phyloP scores from a whole-genome alignment of 2,329 filamentous ascomycete species.

The Gremmenia infestans region DNA sequence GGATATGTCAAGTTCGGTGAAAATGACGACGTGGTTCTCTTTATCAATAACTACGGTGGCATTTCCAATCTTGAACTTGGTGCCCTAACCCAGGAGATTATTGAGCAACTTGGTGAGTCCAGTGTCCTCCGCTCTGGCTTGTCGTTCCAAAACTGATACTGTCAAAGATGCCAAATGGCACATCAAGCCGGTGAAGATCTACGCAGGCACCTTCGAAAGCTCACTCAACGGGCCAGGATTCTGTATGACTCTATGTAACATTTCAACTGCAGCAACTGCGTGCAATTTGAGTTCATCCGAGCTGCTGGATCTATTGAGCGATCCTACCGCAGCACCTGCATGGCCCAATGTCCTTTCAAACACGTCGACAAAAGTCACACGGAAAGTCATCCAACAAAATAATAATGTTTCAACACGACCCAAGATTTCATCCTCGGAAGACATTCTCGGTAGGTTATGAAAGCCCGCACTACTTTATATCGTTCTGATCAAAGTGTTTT shows the following conservation, averaged over 20 bases:
- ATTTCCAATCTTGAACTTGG: conserved; percentile 54
- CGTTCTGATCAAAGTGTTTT: too few species aligned
- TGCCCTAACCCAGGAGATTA: conserved; percentile 41
- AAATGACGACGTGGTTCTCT: conserved; percentile 43
- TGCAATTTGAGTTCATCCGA: conserved; percentile 28
- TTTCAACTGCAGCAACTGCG: conserved; percentile 34
- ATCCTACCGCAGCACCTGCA: conserved; percentile 42
- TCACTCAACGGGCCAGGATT: conserved; percentile 52
- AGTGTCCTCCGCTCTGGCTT: not conserved
- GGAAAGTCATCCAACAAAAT: conserved; percentile 7
- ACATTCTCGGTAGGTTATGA: conserved; percentile 15
- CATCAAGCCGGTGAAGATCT: conserved; percentile 43
- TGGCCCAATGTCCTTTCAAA: conserved; percentile 27
- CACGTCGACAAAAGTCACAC: conserved; percentile 16
- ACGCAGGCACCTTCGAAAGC: conserved; percentile 45
- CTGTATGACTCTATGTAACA: conserved; percentile 49
- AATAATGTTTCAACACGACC: conserved; percentile 18
- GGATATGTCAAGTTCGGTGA: conserved; percentile 44
- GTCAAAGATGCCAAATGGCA: conserved; percentile 38
- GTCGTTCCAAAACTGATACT: not conserved
- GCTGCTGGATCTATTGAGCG: conserved; percentile 44
- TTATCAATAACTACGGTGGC: conserved; percentile 57
- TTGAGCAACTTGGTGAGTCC: conserved; percentile 33
- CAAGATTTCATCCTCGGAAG: conserved; percentile 14
- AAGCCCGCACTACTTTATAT: too few species aligned